phyloP scores from a whole-genome alignment of 2,329 filamentous ascomycete genomes.

The Verticillium alfalfae region DNA sequence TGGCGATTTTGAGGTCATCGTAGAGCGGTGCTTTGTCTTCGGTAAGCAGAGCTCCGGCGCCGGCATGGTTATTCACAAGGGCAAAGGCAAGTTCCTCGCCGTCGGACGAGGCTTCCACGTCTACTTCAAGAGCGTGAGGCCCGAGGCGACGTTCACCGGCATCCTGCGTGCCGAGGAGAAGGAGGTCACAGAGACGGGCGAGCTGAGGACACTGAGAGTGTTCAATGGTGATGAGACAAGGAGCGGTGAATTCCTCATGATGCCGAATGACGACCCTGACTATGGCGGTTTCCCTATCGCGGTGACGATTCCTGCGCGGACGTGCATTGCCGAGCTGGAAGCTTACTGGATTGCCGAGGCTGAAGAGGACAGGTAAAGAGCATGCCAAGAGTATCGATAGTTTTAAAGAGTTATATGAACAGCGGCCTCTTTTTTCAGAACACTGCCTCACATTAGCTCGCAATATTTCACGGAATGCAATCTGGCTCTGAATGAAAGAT shows the following conservation, averaged over 20 bases:
- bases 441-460: background rate
- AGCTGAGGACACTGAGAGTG: constrained; percentile 22
- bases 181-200: constrained; percentile 24
- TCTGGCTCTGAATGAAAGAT: too few species aligned
- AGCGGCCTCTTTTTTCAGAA: background rate
- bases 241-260: constrained; percentile 40
- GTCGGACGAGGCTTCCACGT: constrained; percentile 32
- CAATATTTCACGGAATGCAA: background rate
- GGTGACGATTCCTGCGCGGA: constrained; percentile 46
- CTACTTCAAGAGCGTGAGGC: constrained; percentile 20
- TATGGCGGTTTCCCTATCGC: constrained; percentile 51
- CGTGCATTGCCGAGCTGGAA: constrained; percentile 37
- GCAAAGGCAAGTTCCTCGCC: constrained; percentile 25
- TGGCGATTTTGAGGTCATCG: constrained; percentile 24
- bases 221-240: constrained; percentile 36
- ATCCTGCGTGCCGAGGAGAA: constrained; percentile 30
- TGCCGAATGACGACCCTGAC: constrained; percentile 51
- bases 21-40: constrained; percentile 33
- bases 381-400: background rate
- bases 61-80: constrained; percentile 31
- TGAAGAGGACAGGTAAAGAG: constrained; percentile 14
- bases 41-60: constrained; percentile 29
- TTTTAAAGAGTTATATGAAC: background rate
- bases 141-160: constrained; percentile 27
- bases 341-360: constrained; percentile 26